Percentiles rank a stretch among this genome's conserved stretches.
Conservation (phyloP, 1,139 yeast species). For the Taphrina wiesneri region DNA sequence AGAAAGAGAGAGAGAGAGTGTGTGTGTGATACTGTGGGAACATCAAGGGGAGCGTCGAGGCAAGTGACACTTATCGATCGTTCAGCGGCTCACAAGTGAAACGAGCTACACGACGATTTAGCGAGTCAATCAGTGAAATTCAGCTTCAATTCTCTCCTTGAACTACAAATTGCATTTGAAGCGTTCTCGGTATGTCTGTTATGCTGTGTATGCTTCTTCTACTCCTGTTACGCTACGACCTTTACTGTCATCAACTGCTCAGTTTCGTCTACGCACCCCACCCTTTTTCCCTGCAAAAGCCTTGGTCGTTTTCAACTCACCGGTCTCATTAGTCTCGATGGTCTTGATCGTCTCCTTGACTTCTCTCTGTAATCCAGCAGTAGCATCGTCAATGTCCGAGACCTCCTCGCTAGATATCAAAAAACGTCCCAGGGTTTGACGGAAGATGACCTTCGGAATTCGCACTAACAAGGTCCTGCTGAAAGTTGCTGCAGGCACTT, state of each 20-base stretch:
- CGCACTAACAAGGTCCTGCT: constrained; percentile 59
- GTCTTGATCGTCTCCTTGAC: constrained; percentile 21
- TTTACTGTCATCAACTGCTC: background rate
- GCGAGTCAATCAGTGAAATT: background rate
- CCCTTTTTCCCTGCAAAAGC: constrained; percentile 10
- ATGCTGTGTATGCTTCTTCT: background rate
- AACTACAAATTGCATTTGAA: background rate
- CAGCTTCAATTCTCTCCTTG: background rate
- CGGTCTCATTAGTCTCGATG: background rate
- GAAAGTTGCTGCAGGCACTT: constrained; percentile 52
- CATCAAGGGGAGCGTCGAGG: background rate
- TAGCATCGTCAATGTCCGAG: constrained; percentile 10
- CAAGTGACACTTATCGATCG: background rate
- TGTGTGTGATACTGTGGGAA: background rate
- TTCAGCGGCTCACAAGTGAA: background rate
- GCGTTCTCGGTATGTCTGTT: background rate
- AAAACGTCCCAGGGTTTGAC: constrained; percentile 36
- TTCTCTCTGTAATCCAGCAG: background rate
- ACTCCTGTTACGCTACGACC: background rate
- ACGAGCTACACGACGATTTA: background rate
- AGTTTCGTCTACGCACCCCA: constrained; percentile 14
- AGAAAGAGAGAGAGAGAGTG: background rate
- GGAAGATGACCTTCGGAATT: constrained; percentile 47
- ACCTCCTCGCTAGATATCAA: constrained; percentile 16
- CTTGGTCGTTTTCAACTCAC: constrained; percentile 1